Conservation (phyloP, 2,329 filamentous ascomycete genomes). For the Cladosporium sp. region DNA sequence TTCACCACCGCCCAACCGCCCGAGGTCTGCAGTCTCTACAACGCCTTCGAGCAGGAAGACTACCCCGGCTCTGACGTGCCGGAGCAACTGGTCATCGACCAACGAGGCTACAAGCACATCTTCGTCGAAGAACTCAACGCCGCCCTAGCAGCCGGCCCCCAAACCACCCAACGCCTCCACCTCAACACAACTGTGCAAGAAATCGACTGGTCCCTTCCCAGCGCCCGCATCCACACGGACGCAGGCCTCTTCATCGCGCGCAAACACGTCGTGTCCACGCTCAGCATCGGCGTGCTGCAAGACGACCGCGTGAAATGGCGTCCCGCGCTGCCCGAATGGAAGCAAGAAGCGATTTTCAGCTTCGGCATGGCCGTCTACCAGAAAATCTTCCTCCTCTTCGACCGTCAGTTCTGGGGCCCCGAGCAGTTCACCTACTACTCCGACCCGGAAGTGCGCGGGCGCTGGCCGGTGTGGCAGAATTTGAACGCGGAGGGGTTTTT, state of each 20-base stretch:
- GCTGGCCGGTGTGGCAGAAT: constrained; percentile 62
- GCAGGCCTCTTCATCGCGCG: constrained; percentile 27
- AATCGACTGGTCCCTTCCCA: constrained; percentile 12
- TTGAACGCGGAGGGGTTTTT: constrained; percentile 56
- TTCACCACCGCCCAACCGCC: constrained; percentile 7
- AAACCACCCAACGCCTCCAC: neutral
- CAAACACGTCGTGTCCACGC: constrained; percentile 62
- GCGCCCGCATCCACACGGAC: constrained; percentile 26
- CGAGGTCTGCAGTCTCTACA: constrained; percentile 7
- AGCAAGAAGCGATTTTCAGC: constrained; percentile 57
- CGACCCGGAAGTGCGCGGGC: constrained; percentile 44
- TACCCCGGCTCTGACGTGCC: constrained; percentile 5
- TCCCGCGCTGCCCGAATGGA: constrained; percentile 60
- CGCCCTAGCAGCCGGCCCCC: neutral
- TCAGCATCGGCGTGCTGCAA: constrained; percentile 65
- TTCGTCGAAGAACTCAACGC: constrained; percentile 10
- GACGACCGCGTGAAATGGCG: constrained; percentile 55
- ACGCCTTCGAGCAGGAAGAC: constrained; percentile 11
- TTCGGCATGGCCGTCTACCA: constrained; percentile 70
- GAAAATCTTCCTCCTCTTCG: constrained; percentile 68
- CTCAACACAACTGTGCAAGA: constrained; percentile 8
- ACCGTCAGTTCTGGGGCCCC: constrained; percentile 61
- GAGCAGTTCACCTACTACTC: constrained; percentile 54
- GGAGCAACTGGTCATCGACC: constrained; percentile 6
- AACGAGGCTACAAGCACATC: constrained; percentile 9